Evolutionary conservation across 257 asterid genomes (phyloP), one percentile per base, ranked within the genome.

Genomic region (Ophiorrhiza pumila): DNA sequence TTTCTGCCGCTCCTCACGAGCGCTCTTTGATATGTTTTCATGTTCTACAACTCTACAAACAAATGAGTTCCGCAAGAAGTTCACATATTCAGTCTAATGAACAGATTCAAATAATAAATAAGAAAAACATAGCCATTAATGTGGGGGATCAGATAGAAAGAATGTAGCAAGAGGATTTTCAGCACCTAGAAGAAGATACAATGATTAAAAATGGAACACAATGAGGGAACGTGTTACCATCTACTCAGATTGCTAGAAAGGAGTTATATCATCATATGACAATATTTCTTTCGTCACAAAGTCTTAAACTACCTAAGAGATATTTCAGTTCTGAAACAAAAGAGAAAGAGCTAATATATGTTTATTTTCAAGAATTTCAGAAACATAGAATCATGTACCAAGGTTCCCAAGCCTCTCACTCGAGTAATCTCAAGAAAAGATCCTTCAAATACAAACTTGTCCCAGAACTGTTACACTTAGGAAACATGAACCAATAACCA

Each of bases 21-120:
- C 99, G 63, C 82, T 77, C 64, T 74, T 89, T 46, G 93, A 84
- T 60, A 91, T 77, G 59, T 76, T 63, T 12, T 83, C 78, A 75
- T 94, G 96, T 79, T 91, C 99, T 84, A 82, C 63, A 73, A 78
- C 78, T 58, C 98, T 93, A 86, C 79, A 76, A 68, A 57, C 69
- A 27, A 29, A 61, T 41, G 7, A 76, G 65, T 29, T 46, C 70
- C 71, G 65, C 45, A 65, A 69, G 80, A 65, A 41, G 63, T 57
- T 50, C 67, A 73, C 45, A 71, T 37, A 62, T 74, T 47, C 47
- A 60, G 61, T 37, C 46, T 59, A 70, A 50, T 2, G 14, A 57
- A 42, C n/a, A 57, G 23, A 74, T 43, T 57, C 32, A 27, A 46
- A 7, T 12, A 22, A 39, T 18, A 32, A 47, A 12, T 2, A 20